A percentile compares a stretch with the other conserved stretches of the same genome.
Conservation (phyloP, 768 basidiomycete species). For the Boletus pseudo-olivaceus region DNA sequence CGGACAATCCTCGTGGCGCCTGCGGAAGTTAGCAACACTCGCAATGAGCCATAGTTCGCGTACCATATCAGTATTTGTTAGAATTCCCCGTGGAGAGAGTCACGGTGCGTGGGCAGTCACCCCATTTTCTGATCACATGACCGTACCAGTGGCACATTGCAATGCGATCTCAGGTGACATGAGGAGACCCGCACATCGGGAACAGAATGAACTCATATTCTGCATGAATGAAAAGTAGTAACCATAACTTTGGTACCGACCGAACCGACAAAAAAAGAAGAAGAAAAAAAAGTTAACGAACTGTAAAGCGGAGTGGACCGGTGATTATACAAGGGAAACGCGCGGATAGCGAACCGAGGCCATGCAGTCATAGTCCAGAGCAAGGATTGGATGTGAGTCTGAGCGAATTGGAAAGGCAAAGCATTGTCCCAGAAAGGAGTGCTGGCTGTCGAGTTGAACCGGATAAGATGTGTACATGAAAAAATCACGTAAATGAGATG, state of each 20-base stretch:
- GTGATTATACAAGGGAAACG: conserved; percentile 14
- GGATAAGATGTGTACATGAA: conserved; percentile 14
- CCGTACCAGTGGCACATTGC: background rate
- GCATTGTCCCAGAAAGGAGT: conserved; percentile 28
- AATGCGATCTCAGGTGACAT: background rate
- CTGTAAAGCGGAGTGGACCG: conserved; percentile 5
- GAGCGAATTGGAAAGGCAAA: conserved; percentile 12
- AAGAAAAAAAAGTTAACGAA: conserved; percentile 17
- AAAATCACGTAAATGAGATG: conserved; percentile 21
- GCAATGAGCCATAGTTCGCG: background rate
- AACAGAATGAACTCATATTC: conserved; percentile 27
- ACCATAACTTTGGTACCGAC: conserved; percentile 14
- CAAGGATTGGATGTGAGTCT: conserved; percentile 16
- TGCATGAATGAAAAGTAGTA: conserved; percentile 14
- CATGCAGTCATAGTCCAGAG: conserved; percentile 30
- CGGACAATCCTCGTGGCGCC: conserved; percentile 83
- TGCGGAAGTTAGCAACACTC: conserved; percentile 21
- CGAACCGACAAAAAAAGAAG: conserved; percentile 24
- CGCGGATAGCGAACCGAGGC: conserved; percentile 5
- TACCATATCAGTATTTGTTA: conserved; percentile 19
- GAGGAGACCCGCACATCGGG: background rate
- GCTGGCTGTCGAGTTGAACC: conserved; percentile 14
- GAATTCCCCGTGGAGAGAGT: background rate
- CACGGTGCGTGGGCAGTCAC: background rate
- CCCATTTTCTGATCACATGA: conserved; percentile 25